Base-by-base conservation (phyloP, 495 filamentous ascomycete species). In the Xylaria bambusicola region DNA sequence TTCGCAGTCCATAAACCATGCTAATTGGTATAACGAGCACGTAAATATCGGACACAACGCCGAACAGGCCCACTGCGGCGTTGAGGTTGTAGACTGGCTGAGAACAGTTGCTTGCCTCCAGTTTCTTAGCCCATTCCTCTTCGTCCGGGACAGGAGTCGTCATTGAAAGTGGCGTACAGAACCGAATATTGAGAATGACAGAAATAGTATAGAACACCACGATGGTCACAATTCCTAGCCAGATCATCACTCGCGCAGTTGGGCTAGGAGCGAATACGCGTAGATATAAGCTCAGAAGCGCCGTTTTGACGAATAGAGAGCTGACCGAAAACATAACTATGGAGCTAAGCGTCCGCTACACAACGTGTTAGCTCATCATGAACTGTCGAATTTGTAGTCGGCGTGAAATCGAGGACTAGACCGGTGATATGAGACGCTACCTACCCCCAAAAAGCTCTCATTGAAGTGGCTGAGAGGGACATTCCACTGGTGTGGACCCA, bases 401-500 rank as follows among this genome's bases (percentile, higher is more conserved):
- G 12, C 12, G 2, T 47, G 5, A 18, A 17, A 12, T 42, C 24
- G 27, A 44, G 27, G 20, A 20, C n/a, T 6, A 8, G 2, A 1
- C 6, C 33, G 15, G 20, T 26, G n/a, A 17, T 31, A 38, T 17
- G 12, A 36, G 27, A 8, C 18, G 18, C 31, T 29, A 61, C 58
- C 31, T 54, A 61, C 58, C 42, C 45, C 42, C 13, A 56, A 10
- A 15, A 46, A 26, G 29, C 38, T 54, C 3, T 35, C 46, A 18
- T 64, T 41, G 36, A 56, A 42, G 20, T 42, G 44, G 21, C 29
- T 56, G 10, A 64, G 36, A 36, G 47, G 52, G 2, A 64, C 57
- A 31, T 64, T 26, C 62, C 62, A 64, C 44, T 64, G 62, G 41
- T 64, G 62, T 2, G 46, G 57, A 13, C 62, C 62, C 0, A 64